Base-by-base conservation (phyloP, 2,329 filamentous ascomycete species). In the Ascosphaera apis region DNA sequence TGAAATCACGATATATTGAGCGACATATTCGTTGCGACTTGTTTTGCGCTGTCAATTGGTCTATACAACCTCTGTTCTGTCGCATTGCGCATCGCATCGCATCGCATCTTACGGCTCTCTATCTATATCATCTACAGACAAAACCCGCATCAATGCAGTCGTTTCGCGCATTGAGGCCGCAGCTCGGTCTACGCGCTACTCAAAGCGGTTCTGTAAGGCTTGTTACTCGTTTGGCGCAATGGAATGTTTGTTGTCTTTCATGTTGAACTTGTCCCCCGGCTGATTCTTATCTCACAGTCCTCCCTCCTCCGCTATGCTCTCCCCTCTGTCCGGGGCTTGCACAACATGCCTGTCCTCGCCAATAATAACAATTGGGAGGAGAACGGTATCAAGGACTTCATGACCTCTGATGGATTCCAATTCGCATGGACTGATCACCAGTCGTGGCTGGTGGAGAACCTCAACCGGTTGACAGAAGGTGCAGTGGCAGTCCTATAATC, bases 61-160 rank as follows among this genome's bases (percentile, higher is more conserved):
- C n/a, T n/a, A n/a, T n/a, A n/a, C n/a, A n/a, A n/a, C n/a, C n/a
- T n/a, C n/a, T n/a, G n/a, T n/a, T n/a, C n/a, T n/a, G n/a, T n/a
- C n/a, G n/a, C n/a, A n/a, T n/a, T n/a, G n/a, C n/a, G n/a, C n/a
- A n/a, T n/a, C n/a, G n/a, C n/a, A n/a, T n/a, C n/a, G n/a, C n/a
- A n/a, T n/a, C n/a, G n/a, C n/a, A n/a, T n/a, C n/a, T n/a, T n/a
- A n/a, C n/a, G n/a, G n/a, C n/a, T n/a, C n/a, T n/a, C n/a, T n/a
- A n/a, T n/a, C n/a, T n/a, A n/a, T n/a, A n/a, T n/a, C n/a, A n/a
- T n/a, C n/a, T n/a, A n/a, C n/a, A n/a, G n/a, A 95, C 80, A 48
- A 95, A 86, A 0, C 81, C 79, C 6, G 93, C 69, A 45, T 95
- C 86, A 50, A 95, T 95, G 12, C 84, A 84, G 21, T 25, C 21